Evolutionary conservation across 768 basidiomycete genomes (phyloP).

Genomic region (Postia placenta): DNA sequence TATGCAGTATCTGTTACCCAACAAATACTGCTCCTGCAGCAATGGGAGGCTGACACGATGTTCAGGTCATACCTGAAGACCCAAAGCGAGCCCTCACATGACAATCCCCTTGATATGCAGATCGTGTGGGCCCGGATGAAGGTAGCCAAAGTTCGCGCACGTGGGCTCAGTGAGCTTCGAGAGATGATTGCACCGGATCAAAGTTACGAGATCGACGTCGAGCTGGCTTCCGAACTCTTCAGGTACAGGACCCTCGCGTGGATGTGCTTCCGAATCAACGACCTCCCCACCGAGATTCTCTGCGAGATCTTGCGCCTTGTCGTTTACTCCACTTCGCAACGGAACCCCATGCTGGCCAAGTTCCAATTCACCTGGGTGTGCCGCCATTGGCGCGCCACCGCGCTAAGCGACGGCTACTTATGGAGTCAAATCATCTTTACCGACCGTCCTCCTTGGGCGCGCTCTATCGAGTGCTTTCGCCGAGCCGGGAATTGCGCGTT

Average conservation of each 20-base stretch:
- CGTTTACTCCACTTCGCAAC: slow-evolving; percentile 25
- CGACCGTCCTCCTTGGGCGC: slow-evolving; percentile 41
- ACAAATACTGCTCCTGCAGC: not conserved
- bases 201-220: slow-evolving; percentile 12
- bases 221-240: slow-evolving; percentile 9
- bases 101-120: not conserved
- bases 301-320: slow-evolving; percentile 56
- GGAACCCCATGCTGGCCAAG: slow-evolving; percentile 24
- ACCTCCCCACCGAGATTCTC: slow-evolving; percentile 63
- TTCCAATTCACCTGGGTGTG: slow-evolving; percentile 55
- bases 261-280: slow-evolving; percentile 49
- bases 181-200: slow-evolving; percentile 13
- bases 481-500: slow-evolving; percentile 49
- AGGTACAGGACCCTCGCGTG: slow-evolving; percentile 26
- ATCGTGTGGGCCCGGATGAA: slow-evolving; percentile 4
- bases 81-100: not conserved
- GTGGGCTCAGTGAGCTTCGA: slow-evolving; percentile 9
- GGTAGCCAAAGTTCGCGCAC: slow-evolving; percentile 7
- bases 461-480: slow-evolving; percentile 51
- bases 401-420: slow-evolving; percentile 18
- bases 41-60: slow-evolving; percentile 7
- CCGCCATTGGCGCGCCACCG: slow-evolving; percentile 23
- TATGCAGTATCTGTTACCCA: not conserved
- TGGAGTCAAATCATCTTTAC: slow-evolving; percentile 59
- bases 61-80: slow-evolving; percentile 2